A percentile compares a stretch with the other conserved stretches of the same genome.
Conservation (phyloP, 176 grass and related monocot species). For the Carex parvula region DNA sequence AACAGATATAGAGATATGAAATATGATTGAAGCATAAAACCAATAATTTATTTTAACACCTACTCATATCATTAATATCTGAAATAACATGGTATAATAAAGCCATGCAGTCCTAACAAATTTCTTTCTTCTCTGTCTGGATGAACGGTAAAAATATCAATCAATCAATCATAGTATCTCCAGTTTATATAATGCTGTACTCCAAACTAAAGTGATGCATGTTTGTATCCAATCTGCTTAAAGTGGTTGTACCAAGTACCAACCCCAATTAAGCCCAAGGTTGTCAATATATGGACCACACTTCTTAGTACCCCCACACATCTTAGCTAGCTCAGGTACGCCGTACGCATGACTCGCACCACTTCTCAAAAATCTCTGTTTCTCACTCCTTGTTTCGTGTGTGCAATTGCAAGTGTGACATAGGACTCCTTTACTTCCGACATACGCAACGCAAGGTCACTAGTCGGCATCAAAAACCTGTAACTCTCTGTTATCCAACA, state of each 20-base stretch:
- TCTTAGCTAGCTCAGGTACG: not conserved
- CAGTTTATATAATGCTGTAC: not conserved
- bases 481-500: not conserved
- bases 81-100: not conserved
- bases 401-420: not conserved
- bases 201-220: not conserved
- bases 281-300: constrained; percentile 9
- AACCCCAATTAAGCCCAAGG: not conserved
- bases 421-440: not conserved
- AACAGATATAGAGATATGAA: too few species aligned
- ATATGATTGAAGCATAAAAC: too few species aligned
- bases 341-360: not conserved
- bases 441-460: not conserved
- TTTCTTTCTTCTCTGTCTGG: not conserved
- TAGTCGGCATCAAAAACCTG: not conserved
- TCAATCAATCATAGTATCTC: not conserved
- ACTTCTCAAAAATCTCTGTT: not conserved
- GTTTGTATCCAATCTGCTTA: not conserved
- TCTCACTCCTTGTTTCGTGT: not conserved
- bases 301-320: not conserved
- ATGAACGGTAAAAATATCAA: not conserved
- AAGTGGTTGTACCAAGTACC: constrained; percentile 18
- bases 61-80: too few species aligned
- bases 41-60: too few species aligned
- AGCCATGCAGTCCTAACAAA: not conserved